Base-by-base conservation (phyloP, 2,329 filamentous ascomycete species). In the Diaporthe destruens region DNA sequence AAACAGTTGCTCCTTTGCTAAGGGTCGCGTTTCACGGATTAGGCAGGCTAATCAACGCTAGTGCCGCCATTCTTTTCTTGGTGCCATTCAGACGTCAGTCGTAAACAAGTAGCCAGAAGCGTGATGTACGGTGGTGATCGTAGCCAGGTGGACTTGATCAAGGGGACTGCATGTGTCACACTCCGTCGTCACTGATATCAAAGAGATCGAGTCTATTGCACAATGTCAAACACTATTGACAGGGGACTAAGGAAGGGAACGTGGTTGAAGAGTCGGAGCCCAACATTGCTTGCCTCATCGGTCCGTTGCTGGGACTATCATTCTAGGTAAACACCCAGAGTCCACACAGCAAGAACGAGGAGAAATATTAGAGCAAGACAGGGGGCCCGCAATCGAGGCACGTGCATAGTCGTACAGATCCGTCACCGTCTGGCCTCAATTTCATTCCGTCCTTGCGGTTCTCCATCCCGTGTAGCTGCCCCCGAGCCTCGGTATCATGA, bases 381-480 rank as follows among this genome's bases (percentile, higher is more conserved):
- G 34, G 47, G 51, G 42, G 53, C 25, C 29, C 14, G 54, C 25
- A 54, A 70, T 44, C 55, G 66, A 71, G 44, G 54, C 59, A 47
- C 72, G 66, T 71, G 66, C 61, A 68, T 72, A 71, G 36, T 74
- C 67, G 66, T 72, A 72, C 66, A 72, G 68, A 54, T 68, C 61
- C 51, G n/a, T 68, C 70, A 29, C 69, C 63, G 44, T 69, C 29
- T 34, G 54, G 54, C 59, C 54, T 71, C 47, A 63, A 72, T 57
- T 67, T 68, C 66, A 72, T 66, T 57, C 53, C 11, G 71, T 49
- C 73, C 66, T 39, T 51, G 54, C 61, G 36, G 54, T 23, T 44
- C 61, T 59, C 42, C 8, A 51, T 69, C 25, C 47, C 29, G 34
- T 55, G 53, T 23, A 49, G 36, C 32, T 66, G 1, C 12, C 44